Base-by-base conservation (phyloP, 2,329 filamentous ascomycete genomes). In the Pseudogymnoascus sp. region DNA sequence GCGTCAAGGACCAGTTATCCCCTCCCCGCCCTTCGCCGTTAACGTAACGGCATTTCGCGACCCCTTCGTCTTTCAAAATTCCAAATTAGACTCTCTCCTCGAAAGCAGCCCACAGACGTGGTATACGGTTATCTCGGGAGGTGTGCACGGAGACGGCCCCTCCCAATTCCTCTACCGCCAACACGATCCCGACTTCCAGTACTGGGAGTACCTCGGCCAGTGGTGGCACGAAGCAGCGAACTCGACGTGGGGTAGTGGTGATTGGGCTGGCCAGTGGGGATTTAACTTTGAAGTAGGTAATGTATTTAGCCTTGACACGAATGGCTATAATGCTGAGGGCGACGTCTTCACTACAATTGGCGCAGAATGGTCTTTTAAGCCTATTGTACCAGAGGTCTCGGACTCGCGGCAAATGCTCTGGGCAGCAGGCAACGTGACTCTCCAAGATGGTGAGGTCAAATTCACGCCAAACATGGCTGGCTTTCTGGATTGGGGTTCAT, bases 211-310 rank as follows among this genome's bases (percentile, higher is more conserved):
- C 41, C 64, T 74, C 15, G 72, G 72, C 21, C 62, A 75, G 62
- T 72, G 75, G 77, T 74, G 76, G 76, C 73, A 75, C 21, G 77
- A 78, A 62, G 61, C 66, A n/a, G 71, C 70, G 15, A 75, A 75
- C 62, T 66, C 73, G 3, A 75, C 73, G 0, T 75, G 73, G 72
- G 73, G 72, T 2, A 66, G 68, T 21, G 73, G 73, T 7, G 58
- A 67, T 17, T 75, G 73, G 71, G 73, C 73, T 2, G 75, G 75
- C 1, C 68, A 71, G 1, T 77, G 71, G 65, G 75, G 75, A 0
- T 79, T 72, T 70, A 80, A 80, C 64, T 79, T 78, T 42, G 78
- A 80, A 65, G 75, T 78, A 9, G 70, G 65, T 17, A 79, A 79
- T 41, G 64, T 77, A 13, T 78, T 80, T 66, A 68, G 71, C 12